Base-by-base conservation (phyloP, 148 eudicot species). In the Silene latifolia region DNA sequence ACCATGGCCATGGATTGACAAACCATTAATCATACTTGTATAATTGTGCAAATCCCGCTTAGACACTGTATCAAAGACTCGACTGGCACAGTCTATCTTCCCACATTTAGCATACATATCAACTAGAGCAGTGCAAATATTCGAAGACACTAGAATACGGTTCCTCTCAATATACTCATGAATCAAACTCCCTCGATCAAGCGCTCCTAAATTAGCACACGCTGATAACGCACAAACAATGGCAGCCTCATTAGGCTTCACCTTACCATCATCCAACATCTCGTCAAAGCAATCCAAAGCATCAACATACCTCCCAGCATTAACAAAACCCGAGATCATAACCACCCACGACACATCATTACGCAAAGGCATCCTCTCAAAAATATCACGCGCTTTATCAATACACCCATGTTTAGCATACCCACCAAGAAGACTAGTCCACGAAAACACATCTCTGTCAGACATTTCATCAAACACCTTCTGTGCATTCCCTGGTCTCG, bases 281-380 rank as follows among this genome's bases (percentile, higher is more conserved):
- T 74, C 57, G 7, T 66, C 75, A 69, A 89, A 89, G 83, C 65
- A 83, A 63, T 78, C 74, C 48, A 90, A 81, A 29, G 89, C 96
- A 67, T 90, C 90, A 20, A 81, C 18, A 72, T 83, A 86, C 85
- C 25, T 85, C 25, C 83, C 85, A 72, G 74, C 72, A 53, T 79
- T 78, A 74, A 90, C 88, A 74, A 85, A 85, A 77, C 35, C 92
- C 8, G 93, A 85, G 64, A 91, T 84, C 88, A 89, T 80, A 46
- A 85, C 93, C 0, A 86, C 73, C 93, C 97, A 91, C 3, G 93
- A 91, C 2, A 89, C 92, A 81, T 87, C 87, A 79, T 89, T 92
- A 21, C 83, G 76, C 46, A 75, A 61, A 0, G 90, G 87, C 93
- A 93, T 93, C 63, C 67, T 20, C 48, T 23, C 14, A 66, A 93